These are phyloP conservation scores for Lotus japonicus DNA, from an alignment of 306 rosid species.

Conservation along the genomic window DNA sequence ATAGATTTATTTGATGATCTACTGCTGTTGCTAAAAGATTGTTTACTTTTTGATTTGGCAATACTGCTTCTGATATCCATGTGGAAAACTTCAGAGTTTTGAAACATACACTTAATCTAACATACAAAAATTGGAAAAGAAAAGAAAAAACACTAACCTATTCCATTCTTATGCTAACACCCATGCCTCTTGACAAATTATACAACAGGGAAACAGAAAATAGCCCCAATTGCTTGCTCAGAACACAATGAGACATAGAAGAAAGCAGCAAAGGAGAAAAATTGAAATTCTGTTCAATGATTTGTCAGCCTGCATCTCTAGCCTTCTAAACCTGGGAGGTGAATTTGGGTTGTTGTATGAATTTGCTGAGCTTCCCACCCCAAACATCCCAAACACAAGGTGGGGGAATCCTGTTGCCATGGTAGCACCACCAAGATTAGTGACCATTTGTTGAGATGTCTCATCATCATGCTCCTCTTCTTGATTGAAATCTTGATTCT, in stretches of 20 bases:
- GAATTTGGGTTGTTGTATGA: constrained; percentile 29
- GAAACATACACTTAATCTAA: too few species aligned
- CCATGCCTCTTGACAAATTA: constrained; percentile 37
- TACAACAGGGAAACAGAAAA: constrained; percentile 22
- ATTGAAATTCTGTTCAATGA: constrained; percentile 77
- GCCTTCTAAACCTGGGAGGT: constrained; percentile 63
- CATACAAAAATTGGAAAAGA: too few species aligned
- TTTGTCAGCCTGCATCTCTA: constrained; percentile 75
- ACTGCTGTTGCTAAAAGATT: too few species aligned
- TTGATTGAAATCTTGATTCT: constrained; percentile 41
- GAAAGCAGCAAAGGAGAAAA: constrained; percentile 71
- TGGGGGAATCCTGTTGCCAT: constrained; percentile 42
- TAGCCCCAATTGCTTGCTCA: constrained; percentile 24
- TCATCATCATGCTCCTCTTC: constrained; percentile 40
- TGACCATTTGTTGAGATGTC: constrained; percentile 36
- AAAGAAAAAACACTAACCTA: too few species aligned
- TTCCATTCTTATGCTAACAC: too few species aligned
- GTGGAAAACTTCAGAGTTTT: too few species aligned
- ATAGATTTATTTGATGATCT: too few species aligned
- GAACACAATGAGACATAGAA: constrained; percentile 76
- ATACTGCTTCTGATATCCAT: too few species aligned
- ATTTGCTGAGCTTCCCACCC: constrained; percentile 58
- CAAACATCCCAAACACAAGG: constrained; percentile 58
- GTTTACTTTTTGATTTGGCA: too few species aligned
- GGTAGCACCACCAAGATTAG: constrained; percentile 26